These are phyloP conservation scores for Leishmania braziliensis DNA, from an alignment of 208 protist species.

Conservation along the genomic window DNA sequence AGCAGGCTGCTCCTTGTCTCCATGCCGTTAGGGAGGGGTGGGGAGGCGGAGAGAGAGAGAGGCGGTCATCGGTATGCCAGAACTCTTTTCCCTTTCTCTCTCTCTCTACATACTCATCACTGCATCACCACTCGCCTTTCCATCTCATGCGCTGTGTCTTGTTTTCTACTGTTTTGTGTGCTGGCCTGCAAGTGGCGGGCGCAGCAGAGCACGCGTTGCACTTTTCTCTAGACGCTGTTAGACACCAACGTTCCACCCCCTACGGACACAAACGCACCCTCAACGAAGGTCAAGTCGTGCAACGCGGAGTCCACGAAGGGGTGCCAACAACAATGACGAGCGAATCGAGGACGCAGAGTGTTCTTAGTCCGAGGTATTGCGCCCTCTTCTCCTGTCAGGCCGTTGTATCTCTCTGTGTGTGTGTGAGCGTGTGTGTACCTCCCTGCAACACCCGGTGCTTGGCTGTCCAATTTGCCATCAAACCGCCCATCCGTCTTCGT, in stretches of 20 bases:
- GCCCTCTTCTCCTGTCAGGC: background rate
- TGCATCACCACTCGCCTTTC: background rate
- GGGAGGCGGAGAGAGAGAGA: background rate
- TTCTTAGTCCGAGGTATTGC: background rate
- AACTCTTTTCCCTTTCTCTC: background rate
- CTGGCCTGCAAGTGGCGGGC: background rate
- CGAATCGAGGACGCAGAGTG: background rate
- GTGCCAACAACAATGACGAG: background rate
- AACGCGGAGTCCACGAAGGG: background rate
- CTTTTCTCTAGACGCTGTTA: background rate
- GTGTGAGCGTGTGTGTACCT: background rate
- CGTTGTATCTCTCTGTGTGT: background rate
- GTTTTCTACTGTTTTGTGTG: background rate
- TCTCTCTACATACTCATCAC: background rate
- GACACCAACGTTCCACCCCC: background rate
- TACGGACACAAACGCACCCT: background rate
- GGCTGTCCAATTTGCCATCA: background rate
- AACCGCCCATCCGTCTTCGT: background rate
- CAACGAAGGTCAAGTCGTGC: background rate
- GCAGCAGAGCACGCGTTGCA: background rate
- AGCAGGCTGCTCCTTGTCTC: background rate
- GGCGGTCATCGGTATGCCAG: background rate
- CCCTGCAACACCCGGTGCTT: background rate
- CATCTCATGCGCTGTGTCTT: background rate
- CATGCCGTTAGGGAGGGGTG: background rate